A percentile compares a stretch with the other conserved stretches of the same genome.
phyloP scores from a whole-genome alignment of 257 asterid genomes.

The Forsythia viridissima region DNA sequence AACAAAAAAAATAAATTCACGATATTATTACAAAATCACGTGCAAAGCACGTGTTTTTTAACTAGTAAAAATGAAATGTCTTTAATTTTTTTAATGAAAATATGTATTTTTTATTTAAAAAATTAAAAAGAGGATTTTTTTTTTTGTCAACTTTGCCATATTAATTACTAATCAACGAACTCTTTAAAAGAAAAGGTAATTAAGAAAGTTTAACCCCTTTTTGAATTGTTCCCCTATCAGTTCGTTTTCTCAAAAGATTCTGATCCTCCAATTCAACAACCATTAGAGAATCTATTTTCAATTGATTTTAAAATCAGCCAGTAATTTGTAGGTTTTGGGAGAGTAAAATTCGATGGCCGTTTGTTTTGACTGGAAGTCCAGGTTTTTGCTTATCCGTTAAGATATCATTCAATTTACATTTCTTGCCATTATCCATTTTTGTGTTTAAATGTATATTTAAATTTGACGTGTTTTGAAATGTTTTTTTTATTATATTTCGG shows the following conservation, averaged over 20 bases:
- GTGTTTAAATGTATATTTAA: not conserved
- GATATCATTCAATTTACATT: constrained; percentile 30
- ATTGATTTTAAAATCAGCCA: not conserved
- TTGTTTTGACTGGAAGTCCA: constrained; percentile 16
- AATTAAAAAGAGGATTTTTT: too few relatives aligned
- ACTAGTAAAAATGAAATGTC: too few relatives aligned
- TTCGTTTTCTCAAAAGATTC: not conserved
- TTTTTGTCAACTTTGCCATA: too few relatives aligned
- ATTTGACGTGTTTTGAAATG: constrained; percentile 26
- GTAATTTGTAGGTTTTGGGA: not conserved
- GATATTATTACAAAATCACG: too few relatives aligned
- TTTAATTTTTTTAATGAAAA: too few relatives aligned
- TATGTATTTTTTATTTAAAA: too few relatives aligned
- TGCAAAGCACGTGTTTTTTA: too few relatives aligned
- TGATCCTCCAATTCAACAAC: not conserved
- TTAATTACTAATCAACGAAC: not conserved
- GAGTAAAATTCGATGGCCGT: not conserved
- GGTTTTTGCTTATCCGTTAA: constrained; percentile 19
- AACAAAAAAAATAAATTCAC: too few relatives aligned
- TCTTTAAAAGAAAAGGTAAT: not conserved
- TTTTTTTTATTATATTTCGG: constrained; percentile 19
- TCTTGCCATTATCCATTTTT: constrained; percentile 1
- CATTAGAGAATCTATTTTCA: not conserved
- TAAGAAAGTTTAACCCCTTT: not conserved
- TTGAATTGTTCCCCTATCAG: not conserved